Evolutionary conservation across 176 grass and related monocot species (phyloP).

Genomic region (Carex littledalei): DNA sequence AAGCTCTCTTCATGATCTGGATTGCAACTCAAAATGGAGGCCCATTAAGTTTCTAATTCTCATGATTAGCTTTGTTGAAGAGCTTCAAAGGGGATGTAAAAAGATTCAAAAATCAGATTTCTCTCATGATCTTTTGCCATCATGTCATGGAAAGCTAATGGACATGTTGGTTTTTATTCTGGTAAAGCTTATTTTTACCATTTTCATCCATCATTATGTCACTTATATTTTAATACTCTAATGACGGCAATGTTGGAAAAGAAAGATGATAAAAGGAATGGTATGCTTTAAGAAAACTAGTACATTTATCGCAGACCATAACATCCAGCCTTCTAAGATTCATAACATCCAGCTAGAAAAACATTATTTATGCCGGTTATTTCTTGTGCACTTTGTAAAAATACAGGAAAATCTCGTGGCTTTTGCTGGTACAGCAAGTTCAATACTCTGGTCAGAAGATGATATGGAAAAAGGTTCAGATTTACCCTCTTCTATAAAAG

Average conservation of each 20-base stretch:
- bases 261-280: neutral
- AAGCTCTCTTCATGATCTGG: conserved; percentile 47
- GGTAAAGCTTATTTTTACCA: conserved; percentile 38
- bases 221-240: conserved; percentile 7
- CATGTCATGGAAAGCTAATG: conserved; percentile 33
- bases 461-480: conserved; percentile 30
- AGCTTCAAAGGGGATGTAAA: conserved; percentile 48
- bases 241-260: neutral
- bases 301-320: neutral
- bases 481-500: conserved; percentile 80
- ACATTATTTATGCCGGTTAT: conserved; percentile 5
- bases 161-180: conserved; percentile 40
- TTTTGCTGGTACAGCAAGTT: conserved; percentile 51
- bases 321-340: conserved; percentile 12
- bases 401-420: conserved; percentile 49
- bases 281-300: neutral
- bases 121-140: conserved; percentile 13
- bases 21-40: conserved; percentile 33
- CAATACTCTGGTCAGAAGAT: conserved; percentile 55
- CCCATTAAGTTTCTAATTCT: conserved; percentile 64
- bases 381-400: conserved; percentile 11
- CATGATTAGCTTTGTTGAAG: conserved; percentile 72
- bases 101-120: conserved; percentile 29
- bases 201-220: conserved; percentile 1
- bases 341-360: conserved; percentile 14